Evolutionary conservation across 1,139 yeast genomes (phyloP).

Genomic region (Starmera stellimalicola): DNA sequence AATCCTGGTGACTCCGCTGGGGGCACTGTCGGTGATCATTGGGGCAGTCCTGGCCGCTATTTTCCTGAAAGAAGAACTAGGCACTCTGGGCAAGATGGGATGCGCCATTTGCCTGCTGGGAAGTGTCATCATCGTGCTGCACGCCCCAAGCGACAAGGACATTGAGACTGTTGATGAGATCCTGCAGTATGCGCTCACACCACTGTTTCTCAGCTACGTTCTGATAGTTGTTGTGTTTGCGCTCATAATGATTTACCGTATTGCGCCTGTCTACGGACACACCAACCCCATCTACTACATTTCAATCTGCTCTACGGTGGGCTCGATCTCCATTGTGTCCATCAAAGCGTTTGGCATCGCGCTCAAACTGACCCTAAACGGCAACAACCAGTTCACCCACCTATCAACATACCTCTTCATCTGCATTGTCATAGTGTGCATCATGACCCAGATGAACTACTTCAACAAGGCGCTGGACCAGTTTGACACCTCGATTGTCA

Average conservation of each 20-base stretch:
- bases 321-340: slow-evolving; percentile 86
- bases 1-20: slow-evolving; percentile 82
- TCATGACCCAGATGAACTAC: slow-evolving; percentile 86
- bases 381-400: slow-evolving; percentile 86
- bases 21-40: slow-evolving; percentile 82
- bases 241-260: slow-evolving; percentile 68
- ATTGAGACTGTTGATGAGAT: slow-evolving; percentile 85
- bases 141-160: slow-evolving; percentile 91
- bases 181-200: slow-evolving; percentile 67
- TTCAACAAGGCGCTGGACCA: slow-evolving; percentile 91
- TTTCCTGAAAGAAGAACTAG: slow-evolving; percentile 78
- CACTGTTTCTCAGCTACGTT: slow-evolving; percentile 68
- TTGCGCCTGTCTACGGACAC: slow-evolving; percentile 75
- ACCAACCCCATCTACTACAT: slow-evolving; percentile 85
- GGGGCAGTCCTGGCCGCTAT: slow-evolving; percentile 87
- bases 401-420: slow-evolving; percentile 78
- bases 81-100: slow-evolving; percentile 86
- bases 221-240: slow-evolving; percentile 55
- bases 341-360: slow-evolving; percentile 94
- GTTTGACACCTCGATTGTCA: slow-evolving; percentile 86
- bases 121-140: slow-evolving; percentile 80
- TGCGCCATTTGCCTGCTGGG: slow-evolving; percentile 89
- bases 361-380: slow-evolving; percentile 70
- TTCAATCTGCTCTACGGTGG: slow-evolving; percentile 84
- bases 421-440: slow-evolving; percentile 70